A percentile compares a stretch with the other conserved stretches of the same genome.
Evolutionary conservation across 164 flowering plant genomes (phyloP).

Genomic region (grape (Vitis vinifera)): DNA sequence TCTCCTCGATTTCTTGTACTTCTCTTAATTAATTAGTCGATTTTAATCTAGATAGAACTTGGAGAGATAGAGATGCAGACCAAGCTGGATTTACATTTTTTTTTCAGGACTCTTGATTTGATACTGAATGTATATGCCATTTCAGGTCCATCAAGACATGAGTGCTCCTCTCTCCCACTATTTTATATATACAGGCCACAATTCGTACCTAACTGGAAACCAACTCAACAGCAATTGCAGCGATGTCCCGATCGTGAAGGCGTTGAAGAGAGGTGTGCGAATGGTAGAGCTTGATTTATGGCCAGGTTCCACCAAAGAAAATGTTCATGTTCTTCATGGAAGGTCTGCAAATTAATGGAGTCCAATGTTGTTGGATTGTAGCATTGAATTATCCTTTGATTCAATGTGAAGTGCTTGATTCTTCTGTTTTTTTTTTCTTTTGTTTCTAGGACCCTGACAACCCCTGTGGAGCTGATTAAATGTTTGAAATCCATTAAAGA

Average conservation of each 20-base stretch:
- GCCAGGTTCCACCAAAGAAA: slow-evolving; percentile 42
- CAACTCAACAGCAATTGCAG: slow-evolving; percentile 53
- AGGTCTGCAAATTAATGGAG: slow-evolving; percentile 23
- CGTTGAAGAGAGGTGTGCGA: slow-evolving; percentile 45
- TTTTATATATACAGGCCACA: slow-evolving; percentile 50
- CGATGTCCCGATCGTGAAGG: slow-evolving; percentile 43
- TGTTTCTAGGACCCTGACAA: slow-evolving; percentile 48
- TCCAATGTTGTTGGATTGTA: too few species aligned
- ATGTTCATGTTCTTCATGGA: slow-evolving; percentile 51
- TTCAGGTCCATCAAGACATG: slow-evolving; percentile 57
- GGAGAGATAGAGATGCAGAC: too few species aligned
- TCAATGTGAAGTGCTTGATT: neutral
- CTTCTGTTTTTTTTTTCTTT: neutral
- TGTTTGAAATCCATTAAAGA: slow-evolving; percentile 59
- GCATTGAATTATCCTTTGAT: neutral
- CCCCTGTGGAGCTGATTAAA: slow-evolving; percentile 53
- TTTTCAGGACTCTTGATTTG: neutral
- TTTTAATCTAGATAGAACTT: too few species aligned
- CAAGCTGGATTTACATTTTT: too few species aligned
- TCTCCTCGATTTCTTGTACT: too few species aligned
- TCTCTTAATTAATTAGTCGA: too few species aligned
- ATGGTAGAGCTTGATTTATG: slow-evolving; percentile 56
- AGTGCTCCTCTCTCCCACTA: slow-evolving; percentile 50
- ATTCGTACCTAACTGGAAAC: slow-evolving; percentile 54
- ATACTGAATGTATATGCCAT: neutral